Conservation (phyloP, 208 protist species). For the Trypanosoma brucei region DNA sequence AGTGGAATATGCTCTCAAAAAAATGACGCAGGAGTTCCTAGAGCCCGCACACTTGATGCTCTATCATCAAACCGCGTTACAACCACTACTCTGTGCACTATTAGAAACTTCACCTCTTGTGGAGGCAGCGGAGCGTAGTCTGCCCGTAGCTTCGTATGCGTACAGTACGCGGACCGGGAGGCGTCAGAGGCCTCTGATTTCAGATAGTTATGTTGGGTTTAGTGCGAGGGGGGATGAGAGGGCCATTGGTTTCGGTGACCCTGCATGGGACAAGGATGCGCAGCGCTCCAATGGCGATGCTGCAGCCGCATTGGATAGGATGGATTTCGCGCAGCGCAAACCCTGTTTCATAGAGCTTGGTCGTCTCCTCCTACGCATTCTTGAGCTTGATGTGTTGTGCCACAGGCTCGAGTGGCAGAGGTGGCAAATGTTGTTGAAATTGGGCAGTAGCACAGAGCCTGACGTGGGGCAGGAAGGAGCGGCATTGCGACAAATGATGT, state of each 20-base stretch:
- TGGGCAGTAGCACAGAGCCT: conserved; percentile 54
- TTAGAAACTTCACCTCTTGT: conserved; percentile 54
- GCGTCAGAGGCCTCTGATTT: conserved; percentile 52
- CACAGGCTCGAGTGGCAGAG: conserved; percentile 62
- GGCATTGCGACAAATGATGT: conserved; percentile 52
- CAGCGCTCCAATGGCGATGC: too few relatives aligned
- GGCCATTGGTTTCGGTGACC: conserved; percentile 60
- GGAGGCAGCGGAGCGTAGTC: conserved; percentile 46
- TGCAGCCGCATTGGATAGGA: not conserved
- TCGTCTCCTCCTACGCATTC: conserved; percentile 64
- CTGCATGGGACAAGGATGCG: conserved; percentile 32
- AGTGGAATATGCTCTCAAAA: conserved; percentile 60
- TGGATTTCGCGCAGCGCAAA: conserved; percentile 55
- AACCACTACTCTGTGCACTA: conserved; percentile 64
- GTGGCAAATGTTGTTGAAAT: conserved; percentile 52
- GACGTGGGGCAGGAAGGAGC: conserved; percentile 58
- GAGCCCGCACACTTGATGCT: conserved; percentile 81
- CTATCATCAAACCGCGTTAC: conserved; percentile 71
- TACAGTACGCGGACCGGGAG: conserved; percentile 67
- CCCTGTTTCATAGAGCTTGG: conserved; percentile 84
- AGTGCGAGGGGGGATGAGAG: conserved; percentile 21
- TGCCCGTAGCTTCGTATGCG: conserved; percentile 59
- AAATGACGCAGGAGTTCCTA: conserved; percentile 65
- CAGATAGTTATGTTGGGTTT: conserved; percentile 66
- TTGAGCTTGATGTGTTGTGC: conserved; percentile 77